Percentiles rank a stretch among this genome's conserved stretches.
These are phyloP conservation scores for Trametes cubensis DNA, from an alignment of 768 basidiomycete genomes.

Conservation along the genomic window DNA sequence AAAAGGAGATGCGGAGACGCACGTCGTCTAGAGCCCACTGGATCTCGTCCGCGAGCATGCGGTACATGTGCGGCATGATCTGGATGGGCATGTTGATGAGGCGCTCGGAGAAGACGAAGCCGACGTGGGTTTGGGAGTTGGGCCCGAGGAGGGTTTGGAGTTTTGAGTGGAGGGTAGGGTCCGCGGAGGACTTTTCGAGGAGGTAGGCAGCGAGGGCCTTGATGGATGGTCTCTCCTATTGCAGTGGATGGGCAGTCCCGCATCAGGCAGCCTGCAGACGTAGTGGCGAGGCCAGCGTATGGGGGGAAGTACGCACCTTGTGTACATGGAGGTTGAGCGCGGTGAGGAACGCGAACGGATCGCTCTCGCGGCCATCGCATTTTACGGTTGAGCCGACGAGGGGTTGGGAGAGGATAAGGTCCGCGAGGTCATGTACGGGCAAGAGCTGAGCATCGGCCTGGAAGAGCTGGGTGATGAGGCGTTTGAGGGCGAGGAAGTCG, in stretches of 20 bases:
- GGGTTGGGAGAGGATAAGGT: conserved; percentile 76
- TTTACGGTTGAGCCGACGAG: conserved; percentile 88
- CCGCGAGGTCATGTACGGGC: conserved; percentile 72
- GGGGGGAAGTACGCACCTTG: conserved; percentile 45
- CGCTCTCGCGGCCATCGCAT: conserved; percentile 86
- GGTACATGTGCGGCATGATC: conserved; percentile 89
- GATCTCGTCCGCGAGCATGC: conserved; percentile 86
- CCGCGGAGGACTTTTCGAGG: conserved; percentile 56
- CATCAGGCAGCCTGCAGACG: not conserved
- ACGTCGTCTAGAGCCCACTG: conserved; percentile 70
- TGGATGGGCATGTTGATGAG: conserved; percentile 96
- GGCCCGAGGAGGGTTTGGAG: conserved; percentile 55
- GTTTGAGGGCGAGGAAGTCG: conserved; percentile 87
- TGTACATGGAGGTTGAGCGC: conserved; percentile 78
- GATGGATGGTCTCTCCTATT: conserved; percentile 73
- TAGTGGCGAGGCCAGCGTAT: not conserved
- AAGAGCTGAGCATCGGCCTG: conserved; percentile 74
- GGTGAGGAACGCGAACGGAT: conserved; percentile 87
- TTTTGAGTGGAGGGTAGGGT: conserved; percentile 52
- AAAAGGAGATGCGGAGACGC: conserved; percentile 29
- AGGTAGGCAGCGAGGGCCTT: conserved; percentile 72
- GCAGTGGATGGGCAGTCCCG: not conserved
- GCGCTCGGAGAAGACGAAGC: conserved; percentile 84
- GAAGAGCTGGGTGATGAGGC: conserved; percentile 70
- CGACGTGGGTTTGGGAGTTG: conserved; percentile 58